Evolutionary conservation across 306 rosid species (phyloP), one percentile per base, ranked within the genome.

Genomic region (Quercus aquifolioides): DNA sequence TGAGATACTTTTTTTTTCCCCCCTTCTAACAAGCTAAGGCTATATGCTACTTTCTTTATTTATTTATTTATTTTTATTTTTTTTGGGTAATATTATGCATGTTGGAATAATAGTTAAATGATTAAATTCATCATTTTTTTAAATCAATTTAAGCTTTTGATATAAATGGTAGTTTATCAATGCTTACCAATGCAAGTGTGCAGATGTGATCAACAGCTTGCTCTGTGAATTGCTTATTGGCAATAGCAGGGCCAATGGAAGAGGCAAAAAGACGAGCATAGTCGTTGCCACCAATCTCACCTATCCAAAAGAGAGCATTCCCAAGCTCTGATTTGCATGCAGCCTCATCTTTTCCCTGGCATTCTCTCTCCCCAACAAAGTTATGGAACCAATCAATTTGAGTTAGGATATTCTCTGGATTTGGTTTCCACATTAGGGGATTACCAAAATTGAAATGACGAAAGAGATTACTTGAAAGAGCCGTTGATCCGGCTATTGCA

Each of bases 401-500:
- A 28, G 80, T 81, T 6, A 28, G 38, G 43, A 26, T 69, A 20
- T 73, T 81, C 62, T 43, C 21, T 33, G 84, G 84, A 3, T 8
- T 60, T 31, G 10, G 7, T 26, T 31, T 57, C 38, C 38, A 33
- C 1, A 33, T 5, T 5, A 33, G 6, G 38, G 38, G 38, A 5
- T 33, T 33, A 33, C 38, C 1, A 5, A 33, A 33, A 33, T 33
- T 33, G 38, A 33, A 33, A 5, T 31, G 6, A 31, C 6, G 67
- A 19, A 55, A 75, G 73, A 67, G 49, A 6, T 81, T 56, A 5
- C 3, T 12, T 0, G 80, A 49, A 11, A 81, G 73, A 4, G 76
- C 8, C 3, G 84, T 65, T 19, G 79, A 63, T 46, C 80, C 84
- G 9, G 76, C 80, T 3, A 81, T 76, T 5, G 84, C 80, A 11